A percentile compares a stretch with the other conserved stretches of the same genome.
Conservation (phyloP, 495 filamentous ascomycete species). For the Penicillium paradoxum region DNA sequence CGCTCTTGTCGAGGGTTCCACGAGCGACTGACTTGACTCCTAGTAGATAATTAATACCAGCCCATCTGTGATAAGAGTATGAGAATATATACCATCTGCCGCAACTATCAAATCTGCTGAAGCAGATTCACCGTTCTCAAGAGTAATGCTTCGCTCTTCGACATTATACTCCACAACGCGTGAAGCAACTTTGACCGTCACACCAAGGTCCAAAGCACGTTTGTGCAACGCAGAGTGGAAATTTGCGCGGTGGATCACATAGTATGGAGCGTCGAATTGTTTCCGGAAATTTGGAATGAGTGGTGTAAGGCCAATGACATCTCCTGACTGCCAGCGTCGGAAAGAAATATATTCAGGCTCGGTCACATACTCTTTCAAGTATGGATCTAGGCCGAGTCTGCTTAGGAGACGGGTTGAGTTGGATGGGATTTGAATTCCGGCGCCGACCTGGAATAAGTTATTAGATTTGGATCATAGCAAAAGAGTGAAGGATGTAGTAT, state of each 20-base stretch:
- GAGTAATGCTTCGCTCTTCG: slow-evolving; percentile 13
- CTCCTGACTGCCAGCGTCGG: slow-evolving; percentile 40
- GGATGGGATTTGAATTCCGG: slow-evolving; percentile 55
- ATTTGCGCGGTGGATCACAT: slow-evolving; percentile 42
- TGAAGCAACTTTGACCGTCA: slow-evolving; percentile 20
- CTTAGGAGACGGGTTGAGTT: slow-evolving; percentile 47
- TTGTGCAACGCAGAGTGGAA: slow-evolving; percentile 32
- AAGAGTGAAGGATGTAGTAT: neutral
- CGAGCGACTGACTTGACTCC: slow-evolving; percentile 35
- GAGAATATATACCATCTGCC: slow-evolving; percentile 32
- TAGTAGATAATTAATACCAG: slow-evolving; percentile 1
- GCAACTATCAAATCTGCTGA: slow-evolving; percentile 39
- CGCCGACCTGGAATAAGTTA: slow-evolving; percentile 40
- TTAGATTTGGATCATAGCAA: neutral
- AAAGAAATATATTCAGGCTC: slow-evolving; percentile 36
- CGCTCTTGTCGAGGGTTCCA: slow-evolving; percentile 18
- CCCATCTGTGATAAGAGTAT: neutral
- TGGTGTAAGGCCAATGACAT: slow-evolving; percentile 33
- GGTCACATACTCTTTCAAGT: slow-evolving; percentile 26
- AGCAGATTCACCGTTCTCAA: slow-evolving; percentile 10
- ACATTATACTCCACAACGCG: slow-evolving; percentile 23
- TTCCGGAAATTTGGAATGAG: slow-evolving; percentile 34
- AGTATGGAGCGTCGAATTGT: slow-evolving; percentile 35
- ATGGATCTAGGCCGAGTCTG: slow-evolving; percentile 33
- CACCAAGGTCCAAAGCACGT: slow-evolving; percentile 30